Percentiles rank a stretch among this genome's conserved stretches.
phyloP scores from a whole-genome alignment of 2,329 filamentous ascomycete genomes.

The Alternaria sp. region DNA sequence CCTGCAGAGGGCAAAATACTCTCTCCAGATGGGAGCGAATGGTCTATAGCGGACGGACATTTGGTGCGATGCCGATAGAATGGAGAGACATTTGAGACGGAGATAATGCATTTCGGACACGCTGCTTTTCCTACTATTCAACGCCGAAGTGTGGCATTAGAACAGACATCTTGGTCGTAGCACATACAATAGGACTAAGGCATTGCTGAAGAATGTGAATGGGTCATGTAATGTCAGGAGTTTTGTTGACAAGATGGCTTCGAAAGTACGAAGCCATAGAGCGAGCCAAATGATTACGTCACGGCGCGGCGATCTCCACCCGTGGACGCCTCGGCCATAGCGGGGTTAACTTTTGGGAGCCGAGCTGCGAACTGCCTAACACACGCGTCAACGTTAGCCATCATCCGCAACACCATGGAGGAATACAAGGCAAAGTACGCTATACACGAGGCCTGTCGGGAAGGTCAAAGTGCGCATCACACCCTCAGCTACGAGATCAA shows the following conservation, averaged over 20 bases:
- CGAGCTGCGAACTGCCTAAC: not conserved
- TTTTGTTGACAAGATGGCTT: not conserved
- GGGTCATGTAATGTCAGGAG: not conserved
- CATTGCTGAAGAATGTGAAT: not conserved
- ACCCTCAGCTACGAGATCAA: constrained; percentile 55
- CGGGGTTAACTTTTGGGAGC: constrained; percentile 1
- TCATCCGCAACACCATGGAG: constrained; percentile 21
- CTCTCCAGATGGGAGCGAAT: no score
- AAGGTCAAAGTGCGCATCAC: constrained; percentile 73
- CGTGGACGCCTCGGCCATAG: constrained; percentile 4
- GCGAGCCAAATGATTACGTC: not conserved
- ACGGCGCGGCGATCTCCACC: not conserved
- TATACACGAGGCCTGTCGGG: constrained; percentile 84
- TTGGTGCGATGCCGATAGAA: no score
- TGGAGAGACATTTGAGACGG: not conserved
- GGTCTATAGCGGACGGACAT: no score
- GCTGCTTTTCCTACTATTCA: not conserved
- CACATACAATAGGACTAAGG: not conserved
- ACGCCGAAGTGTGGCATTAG: not conserved
- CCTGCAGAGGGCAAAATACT: not conserved
- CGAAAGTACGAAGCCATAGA: not conserved
- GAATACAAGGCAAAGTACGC: constrained; percentile 69
- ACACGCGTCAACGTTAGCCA: not conserved
- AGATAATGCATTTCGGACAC: not conserved
- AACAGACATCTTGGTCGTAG: not conserved